Percentiles rank a stretch among this genome's conserved stretches.
phyloP scores from a whole-genome alignment of 2,329 filamentous ascomycete genomes.

The Claviceps monticola region DNA sequence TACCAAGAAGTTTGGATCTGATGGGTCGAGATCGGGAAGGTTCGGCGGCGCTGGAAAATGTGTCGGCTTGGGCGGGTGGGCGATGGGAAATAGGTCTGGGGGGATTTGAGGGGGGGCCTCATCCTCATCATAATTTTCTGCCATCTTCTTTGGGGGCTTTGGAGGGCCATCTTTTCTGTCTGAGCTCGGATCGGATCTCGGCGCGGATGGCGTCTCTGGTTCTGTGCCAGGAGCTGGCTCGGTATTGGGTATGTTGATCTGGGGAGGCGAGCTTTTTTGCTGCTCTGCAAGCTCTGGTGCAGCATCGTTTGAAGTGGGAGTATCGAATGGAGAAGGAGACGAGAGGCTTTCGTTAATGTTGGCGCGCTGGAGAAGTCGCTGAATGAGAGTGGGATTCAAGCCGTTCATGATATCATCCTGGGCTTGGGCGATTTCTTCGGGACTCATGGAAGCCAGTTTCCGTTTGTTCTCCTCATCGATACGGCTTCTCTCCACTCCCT shows the following conservation, averaged over 20 bases:
- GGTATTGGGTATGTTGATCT: not conserved
- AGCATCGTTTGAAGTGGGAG: not conserved
- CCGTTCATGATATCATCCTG: constrained; percentile 66
- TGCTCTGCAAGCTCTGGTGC: not conserved
- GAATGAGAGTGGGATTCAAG: constrained; percentile 60
- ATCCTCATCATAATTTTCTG: constrained; percentile 27
- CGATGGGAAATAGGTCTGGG: constrained; percentile 28
- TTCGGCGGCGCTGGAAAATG: constrained; percentile 48
- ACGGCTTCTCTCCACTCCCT: constrained; percentile 46
- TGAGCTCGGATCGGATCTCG: not conserved
- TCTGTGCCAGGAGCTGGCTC: not conserved
- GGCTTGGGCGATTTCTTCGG: constrained; percentile 68
- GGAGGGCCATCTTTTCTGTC: not conserved
- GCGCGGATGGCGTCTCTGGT: not conserved
- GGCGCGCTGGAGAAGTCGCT: constrained; percentile 62
- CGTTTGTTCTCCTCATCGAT: constrained; percentile 77
- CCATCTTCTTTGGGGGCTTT: constrained; percentile 14
- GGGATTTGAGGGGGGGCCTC: constrained; percentile 26
- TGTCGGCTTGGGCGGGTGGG: constrained; percentile 26
- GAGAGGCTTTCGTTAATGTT: constrained; percentile 51
- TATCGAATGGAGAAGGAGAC: constrained; percentile 30
- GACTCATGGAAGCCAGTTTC: constrained; percentile 63
- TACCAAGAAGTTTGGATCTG: constrained; percentile 67
- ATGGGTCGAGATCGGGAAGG: constrained; percentile 65
- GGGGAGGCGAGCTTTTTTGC: not conserved